A percentile compares a stretch with the other conserved stretches of the same genome.
Conservation (phyloP, 208 protist species). For the Acanthamoeba royreba region DNA sequence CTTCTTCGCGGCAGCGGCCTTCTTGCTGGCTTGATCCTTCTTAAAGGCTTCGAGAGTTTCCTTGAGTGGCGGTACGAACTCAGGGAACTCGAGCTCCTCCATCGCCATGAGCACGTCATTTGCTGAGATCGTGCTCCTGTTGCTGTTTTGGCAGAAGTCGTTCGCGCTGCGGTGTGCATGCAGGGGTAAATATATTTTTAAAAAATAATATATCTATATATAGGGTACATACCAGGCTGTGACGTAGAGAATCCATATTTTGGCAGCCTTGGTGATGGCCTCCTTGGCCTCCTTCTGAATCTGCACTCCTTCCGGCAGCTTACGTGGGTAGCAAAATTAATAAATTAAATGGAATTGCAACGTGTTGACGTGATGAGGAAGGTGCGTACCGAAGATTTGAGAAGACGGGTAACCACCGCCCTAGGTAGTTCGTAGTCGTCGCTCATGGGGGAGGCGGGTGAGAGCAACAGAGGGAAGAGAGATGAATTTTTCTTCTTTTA, state of each 20-base stretch:
- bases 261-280: slow-evolving; percentile 7
- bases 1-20: neutral
- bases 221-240: neutral
- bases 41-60: slow-evolving; percentile 21
- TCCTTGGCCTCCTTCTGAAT: slow-evolving; percentile 40
- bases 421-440: slow-evolving; percentile 26
- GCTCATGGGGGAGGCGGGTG: neutral
- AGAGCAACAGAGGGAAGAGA: neutral
- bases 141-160: slow-evolving; percentile 42
- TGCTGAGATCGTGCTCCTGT: neutral
- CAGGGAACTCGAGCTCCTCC: slow-evolving; percentile 43
- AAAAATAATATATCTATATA: neutral
- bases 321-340: neutral
- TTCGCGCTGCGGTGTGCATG: neutral
- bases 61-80: neutral
- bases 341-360: neutral
- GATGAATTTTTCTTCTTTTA: neutral
- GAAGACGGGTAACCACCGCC: neutral
- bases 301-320: slow-evolving; percentile 32
- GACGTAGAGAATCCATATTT: slow-evolving; percentile 42
- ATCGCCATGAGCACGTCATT: slow-evolving; percentile 45
- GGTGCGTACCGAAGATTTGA: neutral
- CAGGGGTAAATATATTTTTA: neutral
- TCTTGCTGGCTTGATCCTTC: neutral
- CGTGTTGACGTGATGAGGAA: neutral